A percentile compares a stretch with the other conserved stretches of the same genome.
Conservation (phyloP, 768 basidiomycete genomes). For the Xerocomellus chrysenteron region DNA sequence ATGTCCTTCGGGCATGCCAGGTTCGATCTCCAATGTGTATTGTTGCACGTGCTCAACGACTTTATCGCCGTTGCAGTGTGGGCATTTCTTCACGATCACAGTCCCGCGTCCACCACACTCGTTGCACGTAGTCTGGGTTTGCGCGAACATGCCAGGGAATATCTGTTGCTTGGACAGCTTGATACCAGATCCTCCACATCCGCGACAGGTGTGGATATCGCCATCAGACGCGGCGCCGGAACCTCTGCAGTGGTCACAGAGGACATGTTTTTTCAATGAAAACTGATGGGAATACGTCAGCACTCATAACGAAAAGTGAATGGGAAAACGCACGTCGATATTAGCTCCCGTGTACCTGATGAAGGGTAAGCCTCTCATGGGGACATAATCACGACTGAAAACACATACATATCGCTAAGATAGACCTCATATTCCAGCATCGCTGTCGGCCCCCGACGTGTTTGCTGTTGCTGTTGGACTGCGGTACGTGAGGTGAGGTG, state of each 20-base stretch:
- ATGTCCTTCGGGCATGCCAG: slow-evolving; percentile 90
- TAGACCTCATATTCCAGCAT: slow-evolving; percentile 83
- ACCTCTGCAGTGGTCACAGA: slow-evolving; percentile 97
- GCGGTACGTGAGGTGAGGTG: background rate
- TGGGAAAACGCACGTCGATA: slow-evolving; percentile 62
- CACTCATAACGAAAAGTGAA: background rate
- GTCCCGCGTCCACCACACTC: slow-evolving; percentile 85
- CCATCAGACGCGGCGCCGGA: slow-evolving; percentile 87
- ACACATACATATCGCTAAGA: slow-evolving; percentile 74
- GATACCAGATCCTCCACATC: slow-evolving; percentile 83
- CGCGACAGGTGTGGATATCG: slow-evolving; percentile 84
- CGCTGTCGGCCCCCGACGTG: slow-evolving; percentile 72
- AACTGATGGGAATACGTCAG: slow-evolving; percentile 54
- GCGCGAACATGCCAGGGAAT: slow-evolving; percentile 95
- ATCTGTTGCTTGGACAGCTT: slow-evolving; percentile 87
- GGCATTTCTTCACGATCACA: slow-evolving; percentile 73
- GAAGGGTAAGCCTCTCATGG: slow-evolving; percentile 4
- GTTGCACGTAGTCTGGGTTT: slow-evolving; percentile 79
- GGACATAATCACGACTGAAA: background rate
- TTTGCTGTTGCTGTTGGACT: slow-evolving; percentile 51
- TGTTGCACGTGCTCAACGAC: slow-evolving; percentile 77
- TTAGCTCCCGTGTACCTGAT: slow-evolving; percentile 78
- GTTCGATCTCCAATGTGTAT: slow-evolving; percentile 81
- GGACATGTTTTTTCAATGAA: slow-evolving; percentile 84
- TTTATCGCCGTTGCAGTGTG: slow-evolving; percentile 80